These are phyloP conservation scores for Erythrobasidium yunnanense DNA, from an alignment of 768 basidiomycete species.

Conservation along the genomic window DNA sequence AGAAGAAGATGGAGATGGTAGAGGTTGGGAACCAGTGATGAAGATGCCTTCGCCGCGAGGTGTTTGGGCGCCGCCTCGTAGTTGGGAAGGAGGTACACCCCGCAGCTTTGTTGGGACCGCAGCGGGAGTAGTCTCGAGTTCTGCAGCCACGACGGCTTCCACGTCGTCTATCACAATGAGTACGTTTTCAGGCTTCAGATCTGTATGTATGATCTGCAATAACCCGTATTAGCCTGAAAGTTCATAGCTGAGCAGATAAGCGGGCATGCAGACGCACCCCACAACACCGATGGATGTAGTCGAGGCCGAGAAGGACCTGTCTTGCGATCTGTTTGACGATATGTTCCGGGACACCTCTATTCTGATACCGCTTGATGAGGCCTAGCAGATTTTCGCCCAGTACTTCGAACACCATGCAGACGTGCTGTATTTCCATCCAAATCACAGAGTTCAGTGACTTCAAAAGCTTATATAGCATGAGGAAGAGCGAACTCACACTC, in stretches of 20 bases:
- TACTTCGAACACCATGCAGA: slow-evolving; percentile 99
- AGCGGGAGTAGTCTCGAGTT: slow-evolving; percentile 44
- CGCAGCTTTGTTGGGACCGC: slow-evolving; percentile 59
- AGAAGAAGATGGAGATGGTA: slow-evolving; percentile 60
- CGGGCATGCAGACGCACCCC: slow-evolving; percentile 42
- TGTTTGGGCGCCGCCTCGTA: slow-evolving; percentile 90
- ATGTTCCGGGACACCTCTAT: slow-evolving; percentile 87
- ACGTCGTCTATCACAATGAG: slow-evolving; percentile 95
- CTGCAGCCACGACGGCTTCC: slow-evolving; percentile 71
- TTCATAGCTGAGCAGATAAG: neutral
- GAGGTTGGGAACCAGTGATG: slow-evolving; percentile 86
- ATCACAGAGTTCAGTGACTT: neutral
- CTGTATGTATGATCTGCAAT: slow-evolving; percentile 73
- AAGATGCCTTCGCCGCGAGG: slow-evolving; percentile 66
- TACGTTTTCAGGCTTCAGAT: slow-evolving; percentile 96
- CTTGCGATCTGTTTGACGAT: slow-evolving; percentile 93
- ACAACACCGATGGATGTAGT: slow-evolving; percentile 96
- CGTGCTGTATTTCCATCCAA: slow-evolving; percentile 52
- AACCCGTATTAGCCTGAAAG: neutral
- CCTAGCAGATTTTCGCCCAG: slow-evolving; percentile 89
- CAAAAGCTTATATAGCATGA: neutral
- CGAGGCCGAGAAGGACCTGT: slow-evolving; percentile 84
- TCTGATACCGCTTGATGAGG: slow-evolving; percentile 95
- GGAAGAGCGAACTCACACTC: slow-evolving; percentile 6
- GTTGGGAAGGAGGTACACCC: slow-evolving; percentile 75